Percentiles rank a stretch among this genome's conserved stretches.
Evolutionary conservation across 768 basidiomycete species (phyloP).

Genomic region (Auricularia sp.): DNA sequence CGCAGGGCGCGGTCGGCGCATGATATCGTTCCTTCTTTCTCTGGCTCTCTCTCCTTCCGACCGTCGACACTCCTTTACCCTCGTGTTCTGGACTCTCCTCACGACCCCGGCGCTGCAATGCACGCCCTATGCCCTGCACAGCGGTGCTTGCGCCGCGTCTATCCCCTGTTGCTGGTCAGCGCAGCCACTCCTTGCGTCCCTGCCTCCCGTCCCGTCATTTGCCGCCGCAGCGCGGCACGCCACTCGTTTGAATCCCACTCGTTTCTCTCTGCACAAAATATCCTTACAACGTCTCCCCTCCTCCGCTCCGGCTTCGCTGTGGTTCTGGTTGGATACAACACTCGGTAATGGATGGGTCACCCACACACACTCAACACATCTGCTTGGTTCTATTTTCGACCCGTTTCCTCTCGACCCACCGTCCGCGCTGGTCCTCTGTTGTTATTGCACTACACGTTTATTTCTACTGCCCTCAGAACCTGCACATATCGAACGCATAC

Average conservation of each 20-base stretch:
- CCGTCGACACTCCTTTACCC: background rate
- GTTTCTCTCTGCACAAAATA: background rate
- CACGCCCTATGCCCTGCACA: background rate
- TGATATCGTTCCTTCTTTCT: background rate
- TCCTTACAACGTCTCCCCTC: background rate
- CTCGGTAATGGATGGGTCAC: background rate
- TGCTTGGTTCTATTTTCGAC: background rate
- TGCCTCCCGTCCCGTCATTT: background rate
- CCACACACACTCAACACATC: background rate
- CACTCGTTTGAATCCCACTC: background rate
- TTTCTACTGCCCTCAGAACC: background rate
- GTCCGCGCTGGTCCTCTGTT: background rate
- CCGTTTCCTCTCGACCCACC: background rate
- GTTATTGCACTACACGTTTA: background rate
- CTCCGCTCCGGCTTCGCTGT: background rate
- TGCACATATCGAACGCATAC: background rate
- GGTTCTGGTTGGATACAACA: background rate
- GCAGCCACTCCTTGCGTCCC: background rate
- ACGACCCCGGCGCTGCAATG: background rate
- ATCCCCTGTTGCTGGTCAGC: background rate
- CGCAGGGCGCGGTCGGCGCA: background rate
- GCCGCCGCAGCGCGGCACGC: background rate
- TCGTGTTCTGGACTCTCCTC: background rate
- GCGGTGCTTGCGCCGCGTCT: background rate
- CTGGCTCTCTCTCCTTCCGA: background rate